Percentiles rank a stretch among this genome's conserved stretches.
Evolutionary conservation across 371 early-diverging fungal genomes (phyloP).

Genomic region (Rhizopus sp.): DNA sequence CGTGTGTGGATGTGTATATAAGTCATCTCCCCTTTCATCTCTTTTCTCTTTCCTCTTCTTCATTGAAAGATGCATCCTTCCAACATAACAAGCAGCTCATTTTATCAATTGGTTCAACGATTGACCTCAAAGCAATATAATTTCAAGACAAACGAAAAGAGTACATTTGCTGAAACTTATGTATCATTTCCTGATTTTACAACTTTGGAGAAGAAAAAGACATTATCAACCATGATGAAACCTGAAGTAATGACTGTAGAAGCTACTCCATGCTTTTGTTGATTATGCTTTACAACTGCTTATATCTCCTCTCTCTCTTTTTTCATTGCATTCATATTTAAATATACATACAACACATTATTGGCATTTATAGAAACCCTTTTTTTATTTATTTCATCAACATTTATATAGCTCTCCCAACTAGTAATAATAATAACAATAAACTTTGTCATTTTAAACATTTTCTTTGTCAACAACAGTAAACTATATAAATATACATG

Average conservation of each 20-base stretch:
- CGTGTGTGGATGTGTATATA: background rate
- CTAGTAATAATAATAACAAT: too few relatives aligned
- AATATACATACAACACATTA: background rate
- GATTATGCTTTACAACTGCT: background rate
- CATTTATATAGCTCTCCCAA: too few relatives aligned
- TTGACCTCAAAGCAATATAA: slow-evolving; percentile 3
- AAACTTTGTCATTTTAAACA: too few relatives aligned
- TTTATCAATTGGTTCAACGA: slow-evolving; percentile 5
- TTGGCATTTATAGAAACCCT: too few relatives aligned
- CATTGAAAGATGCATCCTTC: background rate
- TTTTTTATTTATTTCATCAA: too few relatives aligned
- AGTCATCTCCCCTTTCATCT: background rate
- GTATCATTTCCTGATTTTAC: slow-evolving; percentile 1
- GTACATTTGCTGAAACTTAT: slow-evolving; percentile 5
- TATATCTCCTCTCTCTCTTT: background rate
- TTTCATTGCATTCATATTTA: background rate
- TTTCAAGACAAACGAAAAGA: slow-evolving; percentile 3
- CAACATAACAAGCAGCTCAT: background rate
- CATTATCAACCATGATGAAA: background rate
- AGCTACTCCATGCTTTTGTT: slow-evolving; percentile 13
- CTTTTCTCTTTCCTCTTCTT: background rate
- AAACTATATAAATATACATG: background rate
- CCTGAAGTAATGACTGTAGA: slow-evolving; percentile 7
- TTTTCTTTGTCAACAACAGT: background rate
- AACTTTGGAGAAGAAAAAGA: background rate